Conservation (phyloP, 805 yeast genomes). For the Ascoidea asiatica region DNA sequence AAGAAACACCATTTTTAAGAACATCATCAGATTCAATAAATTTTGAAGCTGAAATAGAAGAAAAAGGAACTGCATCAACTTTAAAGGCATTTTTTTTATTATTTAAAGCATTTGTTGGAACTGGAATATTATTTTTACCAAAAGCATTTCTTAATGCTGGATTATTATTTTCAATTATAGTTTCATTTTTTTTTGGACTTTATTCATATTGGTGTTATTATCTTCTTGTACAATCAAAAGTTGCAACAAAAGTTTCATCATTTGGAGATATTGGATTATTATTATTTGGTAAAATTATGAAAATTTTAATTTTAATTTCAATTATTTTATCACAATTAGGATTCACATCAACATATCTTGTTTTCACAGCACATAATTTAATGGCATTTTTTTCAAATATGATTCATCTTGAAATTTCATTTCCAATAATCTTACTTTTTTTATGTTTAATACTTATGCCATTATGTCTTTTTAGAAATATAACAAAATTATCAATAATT, state of each 20-base stretch:
- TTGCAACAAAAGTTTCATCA: constrained; percentile 49
- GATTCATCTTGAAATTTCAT: constrained; percentile 27
- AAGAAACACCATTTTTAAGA: constrained; percentile 15
- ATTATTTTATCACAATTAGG: constrained; percentile 65
- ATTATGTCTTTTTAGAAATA: constrained; percentile 58
- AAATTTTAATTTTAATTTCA: constrained; percentile 45
- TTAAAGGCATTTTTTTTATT: constrained; percentile 56
- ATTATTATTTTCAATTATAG: constrained; percentile 36
- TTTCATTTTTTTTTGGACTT: constrained; percentile 46
- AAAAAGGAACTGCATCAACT: constrained; percentile 58
- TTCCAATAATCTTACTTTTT: constrained; percentile 32
- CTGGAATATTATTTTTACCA: constrained; percentile 62
- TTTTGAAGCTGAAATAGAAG: constrained; percentile 1
- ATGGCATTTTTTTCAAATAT: constrained; percentile 46
- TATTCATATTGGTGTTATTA: constrained; percentile 73
- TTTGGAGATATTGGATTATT: constrained; percentile 64
- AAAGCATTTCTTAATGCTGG: constrained; percentile 68
- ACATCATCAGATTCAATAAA: constrained; percentile 3
- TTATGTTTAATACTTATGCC: constrained; percentile 54
- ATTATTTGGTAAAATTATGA: constrained; percentile 55
- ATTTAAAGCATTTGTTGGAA: constrained; percentile 64
- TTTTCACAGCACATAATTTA: constrained; percentile 63
- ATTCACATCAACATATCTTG: constrained; percentile 69
- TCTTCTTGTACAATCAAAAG: constrained; percentile 46
- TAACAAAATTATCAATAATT: constrained; percentile 59